These are phyloP conservation scores for Orbilia javanica DNA, from an alignment of 2,329 filamentous ascomycete genomes.

Conservation along the genomic window DNA sequence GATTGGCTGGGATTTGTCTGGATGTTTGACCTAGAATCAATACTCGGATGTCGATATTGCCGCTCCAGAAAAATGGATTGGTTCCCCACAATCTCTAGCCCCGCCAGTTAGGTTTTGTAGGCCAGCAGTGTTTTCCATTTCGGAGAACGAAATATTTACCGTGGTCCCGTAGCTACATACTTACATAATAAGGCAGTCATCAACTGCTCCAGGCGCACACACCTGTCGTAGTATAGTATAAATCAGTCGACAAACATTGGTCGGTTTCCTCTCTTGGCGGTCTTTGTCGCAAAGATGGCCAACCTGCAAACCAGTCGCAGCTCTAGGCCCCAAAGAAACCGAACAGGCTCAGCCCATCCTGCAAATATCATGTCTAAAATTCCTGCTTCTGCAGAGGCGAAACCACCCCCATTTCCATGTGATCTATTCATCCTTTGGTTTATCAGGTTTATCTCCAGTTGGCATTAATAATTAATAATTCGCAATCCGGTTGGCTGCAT, in stretches of 20 bases:
- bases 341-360: constrained; percentile 9
- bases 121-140: not conserved
- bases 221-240: not conserved
- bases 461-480: constrained; percentile 54
- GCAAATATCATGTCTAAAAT: constrained; percentile 21
- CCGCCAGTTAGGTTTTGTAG: not conserved
- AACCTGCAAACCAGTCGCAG: constrained; percentile 16
- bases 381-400: constrained; percentile 7
- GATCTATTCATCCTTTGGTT: constrained; percentile 16
- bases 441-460: constrained; percentile 9
- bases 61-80: constrained; percentile 27
- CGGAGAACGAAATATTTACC: not conserved
- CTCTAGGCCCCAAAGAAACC: constrained; percentile 22
- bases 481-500: constrained; percentile 16
- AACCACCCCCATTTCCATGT: constrained; percentile 32
- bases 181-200: not conserved
- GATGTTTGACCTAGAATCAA: constrained; percentile 6
- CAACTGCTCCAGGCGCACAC: not conserved
- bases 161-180: not conserved
- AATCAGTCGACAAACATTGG: constrained; percentile 1
- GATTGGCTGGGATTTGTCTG: constrained; percentile 30
- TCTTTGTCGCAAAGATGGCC: constrained; percentile 1
- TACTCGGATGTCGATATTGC: constrained; percentile 26
- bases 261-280: constrained; percentile 10
- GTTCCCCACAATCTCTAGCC: constrained; percentile 44